Evolutionary conservation across 257 asterid species (phyloP).

Genomic region (Penstemon eatonii): DNA sequence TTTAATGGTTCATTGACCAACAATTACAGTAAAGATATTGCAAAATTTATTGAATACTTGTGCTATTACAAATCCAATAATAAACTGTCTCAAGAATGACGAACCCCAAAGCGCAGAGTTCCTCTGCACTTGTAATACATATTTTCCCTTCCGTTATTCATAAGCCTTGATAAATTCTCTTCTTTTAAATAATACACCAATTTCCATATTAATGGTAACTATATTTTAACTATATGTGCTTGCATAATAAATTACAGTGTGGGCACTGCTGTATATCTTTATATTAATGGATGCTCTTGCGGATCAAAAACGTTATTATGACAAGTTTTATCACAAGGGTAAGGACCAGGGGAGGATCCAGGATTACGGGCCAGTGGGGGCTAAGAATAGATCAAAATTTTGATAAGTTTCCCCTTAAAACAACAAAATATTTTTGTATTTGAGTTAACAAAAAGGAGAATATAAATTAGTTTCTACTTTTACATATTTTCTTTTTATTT

Average conservation of each 20-base stretch:
- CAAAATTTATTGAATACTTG: too few species aligned
- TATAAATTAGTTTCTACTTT: too few species aligned
- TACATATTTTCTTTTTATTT: too few species aligned
- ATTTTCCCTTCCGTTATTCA: constrained; percentile 24
- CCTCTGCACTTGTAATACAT: constrained; percentile 20
- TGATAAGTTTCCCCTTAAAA: too few species aligned
- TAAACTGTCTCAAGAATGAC: not conserved
- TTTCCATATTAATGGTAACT: not conserved
- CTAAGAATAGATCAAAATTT: too few species aligned
- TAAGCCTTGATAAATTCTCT: constrained; percentile 31
- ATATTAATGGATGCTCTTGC: constrained; percentile 34
- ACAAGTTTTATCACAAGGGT: constrained; percentile 87
- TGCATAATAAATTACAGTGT: not conserved
- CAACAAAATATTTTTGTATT: too few species aligned
- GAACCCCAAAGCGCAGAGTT: constrained; percentile 15
- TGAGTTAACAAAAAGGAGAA: too few species aligned
- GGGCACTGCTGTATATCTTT: constrained; percentile 9
- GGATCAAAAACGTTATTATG: constrained; percentile 67
- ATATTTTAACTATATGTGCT: not conserved
- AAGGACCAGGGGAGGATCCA: constrained; percentile 42
- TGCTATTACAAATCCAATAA: too few species aligned
- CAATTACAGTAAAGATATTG: too few species aligned
- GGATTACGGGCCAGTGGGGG: too few species aligned
- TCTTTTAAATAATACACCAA: constrained; percentile 7
- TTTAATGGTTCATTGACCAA: too few species aligned